A percentile compares a stretch with the other conserved stretches of the same genome.
These are phyloP conservation scores for Warburgia ugandensis DNA, from an alignment of 164 flowering plant genomes.

Conservation along the genomic window DNA sequence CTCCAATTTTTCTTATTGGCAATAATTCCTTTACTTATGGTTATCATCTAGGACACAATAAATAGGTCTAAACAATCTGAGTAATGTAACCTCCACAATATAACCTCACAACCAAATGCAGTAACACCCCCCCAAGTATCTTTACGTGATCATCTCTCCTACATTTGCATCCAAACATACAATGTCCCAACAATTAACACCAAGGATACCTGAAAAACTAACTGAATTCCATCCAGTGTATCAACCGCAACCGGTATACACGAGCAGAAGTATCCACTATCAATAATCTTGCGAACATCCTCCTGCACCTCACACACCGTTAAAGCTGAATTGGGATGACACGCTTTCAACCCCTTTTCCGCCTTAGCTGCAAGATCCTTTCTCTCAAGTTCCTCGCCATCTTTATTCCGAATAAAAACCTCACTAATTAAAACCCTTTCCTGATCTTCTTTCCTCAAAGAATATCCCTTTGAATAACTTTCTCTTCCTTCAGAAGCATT, in stretches of 20 bases:
- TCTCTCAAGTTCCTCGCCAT: conserved; percentile 93
- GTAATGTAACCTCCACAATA: too few species aligned
- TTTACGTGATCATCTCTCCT: not conserved
- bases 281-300: conserved; percentile 84
- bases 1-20: too few species aligned
- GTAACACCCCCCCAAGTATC: too few species aligned
- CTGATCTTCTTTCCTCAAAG: conserved; percentile 33
- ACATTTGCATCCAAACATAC: not conserved
- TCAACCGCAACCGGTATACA: conserved; percentile 94
- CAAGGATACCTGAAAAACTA: conserved; percentile 71
- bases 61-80: too few species aligned
- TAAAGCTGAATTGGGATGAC: conserved; percentile 75
- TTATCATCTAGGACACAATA: too few species aligned
- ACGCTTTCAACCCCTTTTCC: conserved; percentile 60
- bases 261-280: conserved; percentile 82
- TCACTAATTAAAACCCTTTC: conserved; percentile 97
- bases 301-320: conserved; percentile 90
- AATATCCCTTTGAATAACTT: conserved; percentile 23
- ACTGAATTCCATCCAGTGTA: conserved; percentile 87
- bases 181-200: not conserved
- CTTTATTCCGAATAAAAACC: conserved; percentile 80
- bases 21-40: too few species aligned
- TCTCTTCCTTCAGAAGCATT: conserved; percentile 17
- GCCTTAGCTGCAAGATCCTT: conserved; percentile 86
- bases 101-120: too few species aligned